Evolutionary conservation across 2,329 filamentous ascomycete genomes (phyloP), one percentile per base, ranked within the genome.

Genomic region (Dactylellina parvicollis): DNA sequence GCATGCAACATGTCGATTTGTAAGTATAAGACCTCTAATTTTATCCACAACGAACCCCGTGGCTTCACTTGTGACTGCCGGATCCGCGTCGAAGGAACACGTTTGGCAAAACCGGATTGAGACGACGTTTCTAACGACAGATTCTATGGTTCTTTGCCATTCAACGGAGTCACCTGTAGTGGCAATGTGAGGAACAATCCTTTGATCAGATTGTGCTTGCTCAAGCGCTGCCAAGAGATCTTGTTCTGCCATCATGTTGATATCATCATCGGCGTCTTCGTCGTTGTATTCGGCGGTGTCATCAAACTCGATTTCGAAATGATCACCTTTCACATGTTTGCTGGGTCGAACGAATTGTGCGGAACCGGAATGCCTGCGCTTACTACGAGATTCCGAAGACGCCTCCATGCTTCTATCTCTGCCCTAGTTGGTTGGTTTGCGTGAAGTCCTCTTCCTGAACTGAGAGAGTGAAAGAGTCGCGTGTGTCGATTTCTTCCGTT

Each of bases 31-130:
- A 80, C 95, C 95, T 80, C 88, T 88, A 82, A 96, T 90, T 3
- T 95, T 92, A 82, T 99, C 95, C 22, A 99, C 95, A 14, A 99
- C 93, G 80, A 99, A 99, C 5, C 95, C 95, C 0, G 95, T 99
- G 2, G 95, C 95, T 83, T 99, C 95, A 78, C 92, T 97, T 16
- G 92, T 92, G 80, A 96, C 86, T 4, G 95, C 95, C 26, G 92
- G 84, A 78, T 99, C 95, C n/a, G 95, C 98, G 81, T 99, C 95
- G 80, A 99, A 99, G 22, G 94, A 93, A 80, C 92, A 96, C 0
- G 95, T 97, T 84, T 97, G 92, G 80, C 94, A 98, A 83, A 99
- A 99, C 77, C 96, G 91, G 78, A 99, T 98, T n/a, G 94, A 96
- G 54, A 99, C 95, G 16, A 98, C 95, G 77, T 93, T 96, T 80